Percentiles rank a stretch among this genome's conserved stretches.
Evolutionary conservation across 108 stramenopile genomes (phyloP).

Genomic region (Nitzschia inconspicua): DNA sequence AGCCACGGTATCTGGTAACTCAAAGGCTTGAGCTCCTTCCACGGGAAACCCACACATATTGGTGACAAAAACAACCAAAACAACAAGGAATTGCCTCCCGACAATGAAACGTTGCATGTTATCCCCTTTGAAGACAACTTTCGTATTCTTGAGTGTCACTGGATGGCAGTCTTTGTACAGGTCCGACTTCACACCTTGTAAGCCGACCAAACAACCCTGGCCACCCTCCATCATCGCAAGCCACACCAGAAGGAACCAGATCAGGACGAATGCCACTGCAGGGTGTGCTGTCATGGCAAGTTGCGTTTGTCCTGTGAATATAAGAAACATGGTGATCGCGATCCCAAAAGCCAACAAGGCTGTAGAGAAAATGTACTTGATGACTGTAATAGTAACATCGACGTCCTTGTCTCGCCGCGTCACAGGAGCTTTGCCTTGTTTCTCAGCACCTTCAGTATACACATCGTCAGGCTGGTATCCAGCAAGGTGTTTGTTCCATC

Average conservation of each 20-base stretch:
- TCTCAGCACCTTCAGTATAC: conserved; percentile 14
- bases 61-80: conserved; percentile 53
- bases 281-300: conserved; percentile 30
- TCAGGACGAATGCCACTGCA: conserved; percentile 20
- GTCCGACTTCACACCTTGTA: conserved; percentile 7
- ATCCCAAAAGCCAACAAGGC: conserved; percentile 50
- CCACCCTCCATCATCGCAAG: conserved; percentile 33
- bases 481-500: conserved; percentile 16
- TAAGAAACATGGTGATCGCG: conserved; percentile 35
- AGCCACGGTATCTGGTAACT: conserved; percentile 19
- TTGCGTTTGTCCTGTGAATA: conserved; percentile 27
- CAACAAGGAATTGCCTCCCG: conserved; percentile 60
- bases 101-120: conserved; percentile 63
- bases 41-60: conserved; percentile 43
- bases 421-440: conserved; percentile 2
- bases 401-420: conserved; percentile 16
- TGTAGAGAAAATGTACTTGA: conserved; percentile 39
- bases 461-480: conserved; percentile 42
- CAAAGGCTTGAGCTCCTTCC: conserved; percentile 20
- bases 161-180: conserved; percentile 44
- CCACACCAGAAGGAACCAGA: conserved; percentile 26
- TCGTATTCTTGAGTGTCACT: conserved; percentile 29
- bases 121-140: conserved; percentile 50
- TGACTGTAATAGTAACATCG: conserved; percentile 3
- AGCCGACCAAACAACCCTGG: conserved; percentile 33